Base-by-base conservation (phyloP, 2,329 filamentous ascomycete species). In the Sporothrix mexicana region DNA sequence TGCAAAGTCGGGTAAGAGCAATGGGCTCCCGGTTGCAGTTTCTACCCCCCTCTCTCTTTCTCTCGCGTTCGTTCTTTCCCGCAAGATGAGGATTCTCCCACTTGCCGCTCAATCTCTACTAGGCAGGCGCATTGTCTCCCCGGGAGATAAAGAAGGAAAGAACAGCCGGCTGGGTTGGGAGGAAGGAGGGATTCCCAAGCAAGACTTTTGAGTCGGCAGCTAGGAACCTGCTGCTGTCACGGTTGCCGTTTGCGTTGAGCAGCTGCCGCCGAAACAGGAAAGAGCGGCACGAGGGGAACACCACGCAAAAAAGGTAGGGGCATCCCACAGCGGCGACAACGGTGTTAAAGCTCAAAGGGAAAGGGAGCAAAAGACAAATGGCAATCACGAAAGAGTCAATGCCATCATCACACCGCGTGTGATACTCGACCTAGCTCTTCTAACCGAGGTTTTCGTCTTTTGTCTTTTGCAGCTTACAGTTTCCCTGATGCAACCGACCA, bases 121-220 rank as follows among this genome's bases (percentile, higher is more conserved):
- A 64, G 36, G n/a, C 10, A 20, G 61, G 41, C 41, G 8, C 41
- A 66, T 66, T 45, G 61, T 66, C 47, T 62, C 47, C n/a, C 61
- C 20, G 20, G 41, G 15, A 25, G 10, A 7, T 5, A 41, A 36
- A 41, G 41, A 45, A 20, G 41, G 20, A 12, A 47, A 47, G 41
- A 45, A 15, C 61, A 47, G 12, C 20, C 41, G 41, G 23, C 7
- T 7, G 7, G 30, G 7, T 36, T 36, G 2, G 7, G 30, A 25
- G 61, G 20, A 25, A 66, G 41, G 41, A 17, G 12, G n/a, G 0
- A 45, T n/a, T 10, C 3, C n/a, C 8, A 10, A 25, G 41, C 10
- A 25, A 43, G 15, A 41, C 3, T 45, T 36, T 36, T 66, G 12
- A 13, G 61, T 45, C 41, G 41, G 12, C 41, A 66, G 41, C n/a